Base-by-base conservation (phyloP, 352 stramenopile species). In the Pythium folliculosum region DNA sequence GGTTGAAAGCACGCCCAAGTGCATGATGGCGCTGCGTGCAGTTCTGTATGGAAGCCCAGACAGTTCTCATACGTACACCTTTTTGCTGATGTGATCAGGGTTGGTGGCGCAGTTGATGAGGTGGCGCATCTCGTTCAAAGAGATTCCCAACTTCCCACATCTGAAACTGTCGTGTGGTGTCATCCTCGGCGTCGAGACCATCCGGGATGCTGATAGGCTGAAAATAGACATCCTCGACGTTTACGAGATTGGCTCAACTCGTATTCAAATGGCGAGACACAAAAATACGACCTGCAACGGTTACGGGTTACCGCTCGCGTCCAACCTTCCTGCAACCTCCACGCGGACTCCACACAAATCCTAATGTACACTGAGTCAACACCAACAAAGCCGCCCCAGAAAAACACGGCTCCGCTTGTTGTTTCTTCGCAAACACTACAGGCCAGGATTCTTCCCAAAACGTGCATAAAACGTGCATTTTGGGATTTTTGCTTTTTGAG, bases 191-290 rank as follows among this genome's bases (percentile, higher is more conserved):
- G 35, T 30, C 22, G 54, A 61, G 54, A 61, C 38, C 54, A 27
- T 25, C 54, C 23, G 13, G 6, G 3, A 17, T 10, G 21, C 12
- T 30, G 37, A 61, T 61, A 52, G 54, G 38, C 37, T 43, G 21
- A 53, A 53, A 53, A 13, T n/a, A 16, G 22, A 6, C 5, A 5
- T 12, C 12, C 32, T 16, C 40, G n/a, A 14, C 13, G 55, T 53
- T 63, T 63, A 63, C 55, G 40, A 63, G 53, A 63, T 25, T 3
- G 14, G 38, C 22, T 25, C 22, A 30, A 43, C 19, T 53, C 55
- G 55, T 63, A 49, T 52, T 63, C 54, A 51, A 25, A 25, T 54
- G 48, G 50, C 12, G 23, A 23, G 43, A 53, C 55, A 63, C 55
- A 61, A 51, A 63, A 63, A 63, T 63, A 53, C 23, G 40, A 52